These are phyloP conservation scores for Fremontodendron californicum DNA, from an alignment of 345 rosid genomes.

Conservation along the genomic window DNA sequence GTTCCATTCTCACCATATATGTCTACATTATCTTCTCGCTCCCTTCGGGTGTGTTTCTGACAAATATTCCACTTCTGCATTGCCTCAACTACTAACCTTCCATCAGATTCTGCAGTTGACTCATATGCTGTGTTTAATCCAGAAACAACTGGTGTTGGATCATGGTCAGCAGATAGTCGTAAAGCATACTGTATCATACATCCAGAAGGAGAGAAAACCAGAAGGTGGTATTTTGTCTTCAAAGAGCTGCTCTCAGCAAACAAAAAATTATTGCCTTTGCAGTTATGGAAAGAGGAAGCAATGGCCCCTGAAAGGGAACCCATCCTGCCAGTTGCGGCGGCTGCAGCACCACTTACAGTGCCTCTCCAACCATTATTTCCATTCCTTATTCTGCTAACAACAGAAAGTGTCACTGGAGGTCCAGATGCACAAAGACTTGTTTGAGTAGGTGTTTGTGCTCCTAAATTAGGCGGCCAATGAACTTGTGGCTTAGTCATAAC, in stretches of 20 bases:
- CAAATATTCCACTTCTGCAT: slow-evolving; percentile 83
- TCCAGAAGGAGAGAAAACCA: slow-evolving; percentile 83
- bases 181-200: slow-evolving; percentile 73
- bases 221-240: slow-evolving; percentile 52
- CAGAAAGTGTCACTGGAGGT: slow-evolving; percentile 68
- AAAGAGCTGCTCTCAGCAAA: slow-evolving; percentile 28
- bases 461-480: slow-evolving; percentile 36
- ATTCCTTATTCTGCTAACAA: slow-evolving; percentile 74
- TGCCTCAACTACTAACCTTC: slow-evolving; percentile 60
- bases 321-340: slow-evolving; percentile 80
- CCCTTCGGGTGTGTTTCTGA: slow-evolving; percentile 69
- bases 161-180: slow-evolving; percentile 36
- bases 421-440: slow-evolving; percentile 41
- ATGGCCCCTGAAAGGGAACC: slow-evolving; percentile 63
- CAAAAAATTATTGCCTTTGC: slow-evolving; percentile 41
- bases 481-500: slow-evolving; percentile 32
- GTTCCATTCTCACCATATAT: slow-evolving; percentile 76
- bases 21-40: slow-evolving; percentile 67
- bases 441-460: slow-evolving; percentile 31
- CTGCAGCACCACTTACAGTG: slow-evolving; percentile 72
- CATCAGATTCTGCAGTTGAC: slow-evolving; percentile 54
- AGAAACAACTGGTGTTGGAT: slow-evolving; percentile 28
- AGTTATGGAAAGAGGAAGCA: slow-evolving; percentile 68
- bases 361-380: slow-evolving; percentile 82
- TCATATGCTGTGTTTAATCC: slow-evolving; percentile 42